Evolutionary conservation across 2,329 filamentous ascomycete species (phyloP).

Genomic region (Fusarium brachygibbosum): DNA sequence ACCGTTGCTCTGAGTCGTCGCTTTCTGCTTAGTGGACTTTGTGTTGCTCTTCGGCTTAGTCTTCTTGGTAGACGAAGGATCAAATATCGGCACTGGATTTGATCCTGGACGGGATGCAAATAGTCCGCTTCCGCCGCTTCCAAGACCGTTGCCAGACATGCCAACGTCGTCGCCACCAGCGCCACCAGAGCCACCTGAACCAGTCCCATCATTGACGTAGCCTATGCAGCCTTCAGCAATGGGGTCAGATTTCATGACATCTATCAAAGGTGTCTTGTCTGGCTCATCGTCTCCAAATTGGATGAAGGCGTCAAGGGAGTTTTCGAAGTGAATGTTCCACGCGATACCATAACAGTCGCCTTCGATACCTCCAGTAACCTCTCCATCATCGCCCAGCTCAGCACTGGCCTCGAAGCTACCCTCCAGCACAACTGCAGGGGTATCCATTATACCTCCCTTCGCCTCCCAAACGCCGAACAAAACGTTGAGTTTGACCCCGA

Average conservation of each 20-base stretch:
- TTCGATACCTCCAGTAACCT: not conserved
- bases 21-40: not conserved
- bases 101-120: not conserved
- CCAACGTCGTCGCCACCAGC: not conserved
- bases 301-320: not conserved
- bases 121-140: constrained; percentile 1
- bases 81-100: not conserved
- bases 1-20: not conserved
- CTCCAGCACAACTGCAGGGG: constrained; percentile 3
- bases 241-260: not conserved
- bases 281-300: not conserved
- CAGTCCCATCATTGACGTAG: constrained; percentile 17
- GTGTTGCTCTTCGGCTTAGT: not conserved
- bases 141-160: constrained; percentile 2
- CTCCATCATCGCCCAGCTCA: not conserved
- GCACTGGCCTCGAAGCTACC: constrained; percentile 1
- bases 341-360: constrained; percentile 17
- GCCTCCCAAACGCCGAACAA: not conserved
- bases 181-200: not conserved
- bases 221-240: constrained; percentile 20
- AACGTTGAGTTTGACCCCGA: not conserved
- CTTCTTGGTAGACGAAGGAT: constrained; percentile 1
- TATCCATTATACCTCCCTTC: constrained; percentile 8
- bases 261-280: not conserved
- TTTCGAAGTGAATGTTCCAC: constrained; percentile 29